Evolutionary conservation across 768 basidiomycete genomes (phyloP), one percentile per base, ranked within the genome.

Genomic region (Coprinopsis sp.): DNA sequence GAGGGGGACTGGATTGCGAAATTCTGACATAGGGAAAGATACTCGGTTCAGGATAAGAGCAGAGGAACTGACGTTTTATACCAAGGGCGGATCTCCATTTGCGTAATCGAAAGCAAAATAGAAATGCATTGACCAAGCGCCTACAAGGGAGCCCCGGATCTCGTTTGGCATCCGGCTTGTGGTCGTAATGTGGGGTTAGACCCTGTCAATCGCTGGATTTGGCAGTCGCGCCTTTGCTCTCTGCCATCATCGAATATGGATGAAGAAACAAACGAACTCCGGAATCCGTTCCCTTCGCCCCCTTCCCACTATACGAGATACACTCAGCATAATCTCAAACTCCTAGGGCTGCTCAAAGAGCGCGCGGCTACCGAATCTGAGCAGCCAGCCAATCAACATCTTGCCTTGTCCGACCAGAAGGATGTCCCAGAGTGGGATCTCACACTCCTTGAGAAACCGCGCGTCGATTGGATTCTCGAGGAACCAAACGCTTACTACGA

Each of bases 401-500:
- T 82, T 36, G 56, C 82, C 25, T 70, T 91, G 31, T 64, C 74
- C 6, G 91, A 89, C 68, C 83, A 91, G 58, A 56, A 65, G 2
- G 82, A 90, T 45, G 67, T 91, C 10, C 89, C 90, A 6, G 78
- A 87, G 16, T 91, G 87, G 87, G 75, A 84, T 16, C 68, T 93
- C 33, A 64, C 63, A 2, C 81, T 83, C 52, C 74, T 95, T 8
- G 87, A 92, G 60, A 91, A 86, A 64, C 92, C 92, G 29, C 77
- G 90, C 36, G 82, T 87, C 12, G 91, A 93, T 58, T 93, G 91
- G 91, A 87, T 95, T 42, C 72, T 89, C 1, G 87, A 92, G 54
- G 89, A 90, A 51, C 84, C 85, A 1, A 73, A 76, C 21, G 69
- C 76, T 7, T 72, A 79, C 51, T 95, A 91, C 61, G 77, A 78